Base-by-base conservation (phyloP, 345 rosid genomes). In the Durio zibethinus region DNA sequence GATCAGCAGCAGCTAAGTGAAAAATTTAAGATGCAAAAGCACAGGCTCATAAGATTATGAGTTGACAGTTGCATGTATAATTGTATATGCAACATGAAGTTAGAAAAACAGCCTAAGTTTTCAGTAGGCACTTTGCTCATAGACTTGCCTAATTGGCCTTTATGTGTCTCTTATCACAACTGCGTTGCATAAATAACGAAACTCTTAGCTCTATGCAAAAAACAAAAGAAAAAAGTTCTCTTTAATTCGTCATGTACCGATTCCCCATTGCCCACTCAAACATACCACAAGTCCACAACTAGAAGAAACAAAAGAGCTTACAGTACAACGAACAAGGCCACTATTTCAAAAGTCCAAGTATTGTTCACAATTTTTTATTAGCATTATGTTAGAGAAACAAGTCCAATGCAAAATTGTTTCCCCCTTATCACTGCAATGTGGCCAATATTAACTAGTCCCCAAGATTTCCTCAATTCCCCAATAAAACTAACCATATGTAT, bases 161-260 rank as follows among this genome's bases (percentile, higher is more conserved):
- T 27, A 9, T 18, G 59, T 48, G 47, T 20, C 27, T 64, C 47
- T 36, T 25, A 20, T 48, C 73, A 48, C 29, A 70, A 42, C 16
- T 9, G 40, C 56, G 20, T 70, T 18, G 59, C 59, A 70, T 48
- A 48, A 12, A 48, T 29, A 4, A 70, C 18, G 20, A 18, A 48
- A 70, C 59, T 47, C 15, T 70, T 48, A 29, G 42, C 74, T 70
- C 74, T 9, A 70, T 9, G 60, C 57, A 70, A 69, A 38, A n/a
- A n/a, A n/a, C n/a, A n/a, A n/a, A n/a, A n/a, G n/a, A n/a, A 21
- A 69, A 48, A 48, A 70, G n/a, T 1, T 2, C 10, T 48, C 15
- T 29, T 70, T 29, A 4, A 47, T 18, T 23, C 15, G 71, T 14
- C 18, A 40, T 36, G 35, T 42, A 69, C 38, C 1, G 2, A 43